These are phyloP conservation scores for Clonostachys solani DNA, from an alignment of 2,329 filamentous ascomycete genomes.

Conservation along the genomic window DNA sequence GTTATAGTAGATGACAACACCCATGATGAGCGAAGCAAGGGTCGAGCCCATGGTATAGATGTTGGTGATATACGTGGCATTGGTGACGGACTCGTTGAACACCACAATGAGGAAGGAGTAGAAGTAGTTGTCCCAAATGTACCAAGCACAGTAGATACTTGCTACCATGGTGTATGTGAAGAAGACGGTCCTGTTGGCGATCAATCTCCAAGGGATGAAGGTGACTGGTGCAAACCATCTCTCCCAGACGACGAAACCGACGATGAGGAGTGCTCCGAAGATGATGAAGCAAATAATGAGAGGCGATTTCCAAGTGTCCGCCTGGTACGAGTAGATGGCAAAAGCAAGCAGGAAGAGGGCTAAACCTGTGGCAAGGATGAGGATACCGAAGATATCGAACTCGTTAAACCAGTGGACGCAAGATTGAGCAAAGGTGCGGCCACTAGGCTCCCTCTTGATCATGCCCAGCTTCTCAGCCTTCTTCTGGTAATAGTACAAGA, in stretches of 20 bases:
- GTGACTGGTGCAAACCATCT: slow-evolving; percentile 48
- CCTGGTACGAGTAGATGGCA: slow-evolving; percentile 43
- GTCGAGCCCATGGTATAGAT: slow-evolving; percentile 47
- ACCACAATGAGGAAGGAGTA: slow-evolving; percentile 53
- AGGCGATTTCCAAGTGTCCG: slow-evolving; percentile 43
- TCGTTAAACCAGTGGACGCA: slow-evolving; percentile 46
- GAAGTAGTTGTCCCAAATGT: slow-evolving; percentile 49
- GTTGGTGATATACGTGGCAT: slow-evolving; percentile 41
- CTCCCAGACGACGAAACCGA: slow-evolving; percentile 54
- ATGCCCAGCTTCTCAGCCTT: slow-evolving; percentile 51
- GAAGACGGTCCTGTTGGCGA: slow-evolving; percentile 46
- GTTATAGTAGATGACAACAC: slow-evolving; percentile 36
- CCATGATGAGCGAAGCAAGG: slow-evolving; percentile 42
- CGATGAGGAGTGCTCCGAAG: slow-evolving; percentile 53
- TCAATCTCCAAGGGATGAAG: slow-evolving; percentile 48
- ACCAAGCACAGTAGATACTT: slow-evolving; percentile 44
- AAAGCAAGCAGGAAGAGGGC: slow-evolving; percentile 62
- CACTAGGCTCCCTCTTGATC: slow-evolving; percentile 25
- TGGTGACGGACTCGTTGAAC: slow-evolving; percentile 29
- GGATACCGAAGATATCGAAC: slow-evolving; percentile 54
- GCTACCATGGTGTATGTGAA: slow-evolving; percentile 40
- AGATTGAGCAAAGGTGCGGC: slow-evolving; percentile 39
- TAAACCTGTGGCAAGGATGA: slow-evolving; percentile 53
- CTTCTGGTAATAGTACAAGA: slow-evolving; percentile 48
- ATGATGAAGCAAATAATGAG: slow-evolving; percentile 58